Evolutionary conservation across 768 basidiomycete species (phyloP), one percentile per base, ranked within the genome.

Genomic region (Dioszegia crocea): DNA sequence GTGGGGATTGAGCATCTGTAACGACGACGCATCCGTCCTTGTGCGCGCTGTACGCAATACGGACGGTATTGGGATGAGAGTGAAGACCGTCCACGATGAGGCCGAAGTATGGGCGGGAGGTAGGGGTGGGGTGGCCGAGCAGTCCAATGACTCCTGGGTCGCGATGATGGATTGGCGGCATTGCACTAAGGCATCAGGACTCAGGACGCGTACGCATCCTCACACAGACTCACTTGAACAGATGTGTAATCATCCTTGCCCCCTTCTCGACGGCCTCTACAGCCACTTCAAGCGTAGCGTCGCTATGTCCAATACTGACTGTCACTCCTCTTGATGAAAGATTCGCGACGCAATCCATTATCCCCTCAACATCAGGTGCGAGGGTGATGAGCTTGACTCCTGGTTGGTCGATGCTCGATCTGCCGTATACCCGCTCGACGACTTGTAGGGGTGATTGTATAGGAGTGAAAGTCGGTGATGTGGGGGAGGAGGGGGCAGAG

Each of bases 31-130:
- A 92, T 2, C 90, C 88, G 8, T 91, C 87, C 9, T 87, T 87
- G 68, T 86, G 85, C 0, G 87, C 83, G 31, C 86, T 84, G 75
- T 92, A 91, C 1, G 91, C 91, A 60, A 91, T 88, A 67, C 88
- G 81, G 57, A 93, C 88, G 43, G 89, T 89, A 73, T 91, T 89
- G 16, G 91, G 91, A 75, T 93, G 91, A 12, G 85, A 88, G 71
- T 94, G 91, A 54, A 91, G 84, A 0, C 91, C 91, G 73, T 94
- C 91, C 6, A 90, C 90, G 62, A 93, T 94, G 53, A 93, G 79
- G 54, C 87, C 89, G 68, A 89, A 94, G 76, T 84, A 93, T 14
- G 91, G 91, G 10, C 66, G 81, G 80, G 78, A 56, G 41, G 54
- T 31, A 4, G 54, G n/a, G 23, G 85, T 84, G 86, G 39, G 89